phyloP scores from a whole-genome alignment of 345 rosid species.

The Aquilaria yunnanensis region DNA sequence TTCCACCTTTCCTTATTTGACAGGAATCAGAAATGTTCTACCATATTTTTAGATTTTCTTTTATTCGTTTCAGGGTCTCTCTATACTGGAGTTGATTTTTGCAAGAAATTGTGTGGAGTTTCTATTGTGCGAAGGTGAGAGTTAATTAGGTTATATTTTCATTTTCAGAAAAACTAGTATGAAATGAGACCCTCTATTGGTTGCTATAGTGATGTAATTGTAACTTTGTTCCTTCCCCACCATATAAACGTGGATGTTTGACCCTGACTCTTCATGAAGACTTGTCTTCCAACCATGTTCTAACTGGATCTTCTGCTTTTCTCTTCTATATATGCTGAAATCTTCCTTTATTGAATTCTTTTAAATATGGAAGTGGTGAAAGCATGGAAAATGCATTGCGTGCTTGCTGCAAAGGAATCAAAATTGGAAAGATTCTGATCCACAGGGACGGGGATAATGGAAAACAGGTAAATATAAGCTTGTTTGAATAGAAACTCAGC shows the following conservation, averaged over 20 bases:
- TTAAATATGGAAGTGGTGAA: conserved; percentile 55
- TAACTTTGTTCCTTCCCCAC: neutral
- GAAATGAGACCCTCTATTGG: neutral
- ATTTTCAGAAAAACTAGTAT: neutral
- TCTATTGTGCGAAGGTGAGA: conserved; percentile 86
- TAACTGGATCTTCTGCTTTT: neutral
- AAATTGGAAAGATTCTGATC: conserved; percentile 86
- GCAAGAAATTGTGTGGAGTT: conserved; percentile 93
- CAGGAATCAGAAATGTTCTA: no score
- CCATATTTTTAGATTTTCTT: neutral
- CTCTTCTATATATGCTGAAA: conserved; percentile 6
- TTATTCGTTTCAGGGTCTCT: conserved; percentile 41
- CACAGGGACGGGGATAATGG: conserved; percentile 95
- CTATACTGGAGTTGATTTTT: conserved; percentile 87
- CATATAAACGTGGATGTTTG: conserved; percentile 4
- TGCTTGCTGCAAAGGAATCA: conserved; percentile 90
- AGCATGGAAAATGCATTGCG: conserved; percentile 97
- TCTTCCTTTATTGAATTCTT: neutral
- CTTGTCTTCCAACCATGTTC: conserved; percentile 4
- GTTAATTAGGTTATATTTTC: conserved; percentile 21
- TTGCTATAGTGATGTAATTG: neutral
- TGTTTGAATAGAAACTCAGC: neutral
- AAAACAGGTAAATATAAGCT: conserved; percentile 41
- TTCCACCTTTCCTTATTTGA: no score
- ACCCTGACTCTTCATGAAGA: conserved; percentile 3